Percentiles rank a stretch among this genome's conserved stretches.
phyloP scores from a whole-genome alignment of 2,329 filamentous ascomycete species.

The Pleoardoris graminearum region DNA sequence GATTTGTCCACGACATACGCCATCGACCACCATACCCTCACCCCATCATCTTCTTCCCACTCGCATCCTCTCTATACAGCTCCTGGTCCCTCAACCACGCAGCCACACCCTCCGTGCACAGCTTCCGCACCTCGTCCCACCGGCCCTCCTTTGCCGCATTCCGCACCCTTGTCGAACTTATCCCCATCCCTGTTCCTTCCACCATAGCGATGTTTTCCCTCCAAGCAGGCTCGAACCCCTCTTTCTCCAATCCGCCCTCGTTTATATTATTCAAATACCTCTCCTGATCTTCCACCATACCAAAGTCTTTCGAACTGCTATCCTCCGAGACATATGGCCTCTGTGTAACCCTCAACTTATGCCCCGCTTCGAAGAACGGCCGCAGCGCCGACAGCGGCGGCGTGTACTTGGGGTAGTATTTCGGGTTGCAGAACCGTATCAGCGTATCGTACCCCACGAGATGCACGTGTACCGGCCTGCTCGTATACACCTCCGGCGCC shows the following conservation, averaged over 20 bases:
- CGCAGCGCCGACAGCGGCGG: constrained; percentile 59
- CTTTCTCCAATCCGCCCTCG: constrained; percentile 52
- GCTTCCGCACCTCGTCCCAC: constrained; percentile 51
- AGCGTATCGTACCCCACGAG: constrained; percentile 77
- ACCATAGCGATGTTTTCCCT: constrained; percentile 63
- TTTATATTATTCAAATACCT: constrained; percentile 58
- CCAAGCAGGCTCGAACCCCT: constrained; percentile 64
- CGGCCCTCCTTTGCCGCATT: constrained; percentile 56
- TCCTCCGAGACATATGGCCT: constrained; percentile 52
- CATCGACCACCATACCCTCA: constrained; percentile 16
- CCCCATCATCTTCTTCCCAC: constrained; percentile 43
- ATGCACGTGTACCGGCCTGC: constrained; percentile 61
- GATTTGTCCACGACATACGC: background rate
- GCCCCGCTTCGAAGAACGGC: constrained; percentile 63
- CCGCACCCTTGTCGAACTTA: constrained; percentile 66
- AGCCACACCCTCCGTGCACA: constrained; percentile 63
- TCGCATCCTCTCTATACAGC: constrained; percentile 57
- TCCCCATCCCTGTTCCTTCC: constrained; percentile 52
- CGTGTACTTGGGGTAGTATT: constrained; percentile 63
- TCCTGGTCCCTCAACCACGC: constrained; percentile 60
- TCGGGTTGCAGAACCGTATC: constrained; percentile 70
- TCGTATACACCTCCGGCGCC: constrained; percentile 40
- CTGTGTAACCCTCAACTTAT: constrained; percentile 66
- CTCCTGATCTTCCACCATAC: constrained; percentile 58
- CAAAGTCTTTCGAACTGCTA: constrained; percentile 59